Conservation (phyloP, 2,329 filamentous ascomycete species). For the Penicillium sp. region DNA sequence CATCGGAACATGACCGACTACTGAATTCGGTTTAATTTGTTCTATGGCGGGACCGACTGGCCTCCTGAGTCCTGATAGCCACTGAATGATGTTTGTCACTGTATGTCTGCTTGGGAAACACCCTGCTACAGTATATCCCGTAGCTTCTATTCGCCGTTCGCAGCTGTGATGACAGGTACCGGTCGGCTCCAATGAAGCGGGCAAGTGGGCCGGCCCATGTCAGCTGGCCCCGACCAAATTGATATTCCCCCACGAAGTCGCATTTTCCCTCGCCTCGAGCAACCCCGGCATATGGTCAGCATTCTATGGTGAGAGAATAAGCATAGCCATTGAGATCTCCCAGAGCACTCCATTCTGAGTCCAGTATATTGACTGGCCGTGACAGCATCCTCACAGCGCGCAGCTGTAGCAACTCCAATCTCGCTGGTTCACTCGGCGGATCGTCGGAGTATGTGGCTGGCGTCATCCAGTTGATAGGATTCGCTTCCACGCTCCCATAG, state of each 20-base stretch:
- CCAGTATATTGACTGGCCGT: not conserved
- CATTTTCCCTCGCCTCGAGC: not conserved
- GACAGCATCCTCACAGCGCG: not conserved
- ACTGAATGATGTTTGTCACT: not conserved
- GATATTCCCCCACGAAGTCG: slow-evolving; percentile 6
- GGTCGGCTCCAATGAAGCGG: slow-evolving; percentile 14
- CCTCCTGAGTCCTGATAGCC: not conserved
- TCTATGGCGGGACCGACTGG: not conserved
- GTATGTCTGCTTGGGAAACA: not conserved
- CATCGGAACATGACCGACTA: not conserved
- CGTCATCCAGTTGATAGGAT: not conserved
- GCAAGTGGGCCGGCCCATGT: slow-evolving; percentile 9
- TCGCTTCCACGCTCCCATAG: not conserved
- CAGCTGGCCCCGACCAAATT: slow-evolving; percentile 10
- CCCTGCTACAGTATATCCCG: not conserved
- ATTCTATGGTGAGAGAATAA: not conserved
- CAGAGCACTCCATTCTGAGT: not conserved
- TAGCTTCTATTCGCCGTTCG: not conserved
- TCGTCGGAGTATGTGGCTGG: not conserved
- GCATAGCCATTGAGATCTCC: not conserved
- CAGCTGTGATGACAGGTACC: slow-evolving; percentile 14
- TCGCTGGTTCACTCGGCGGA: not conserved
- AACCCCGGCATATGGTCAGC: not conserved
- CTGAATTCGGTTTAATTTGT: not conserved
- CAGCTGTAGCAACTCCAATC: not conserved